Percentiles rank a stretch among this genome's conserved stretches.
These are phyloP conservation scores for Cynara cardunculus DNA, from an alignment of 129 eudicot genomes.

Conservation along the genomic window DNA sequence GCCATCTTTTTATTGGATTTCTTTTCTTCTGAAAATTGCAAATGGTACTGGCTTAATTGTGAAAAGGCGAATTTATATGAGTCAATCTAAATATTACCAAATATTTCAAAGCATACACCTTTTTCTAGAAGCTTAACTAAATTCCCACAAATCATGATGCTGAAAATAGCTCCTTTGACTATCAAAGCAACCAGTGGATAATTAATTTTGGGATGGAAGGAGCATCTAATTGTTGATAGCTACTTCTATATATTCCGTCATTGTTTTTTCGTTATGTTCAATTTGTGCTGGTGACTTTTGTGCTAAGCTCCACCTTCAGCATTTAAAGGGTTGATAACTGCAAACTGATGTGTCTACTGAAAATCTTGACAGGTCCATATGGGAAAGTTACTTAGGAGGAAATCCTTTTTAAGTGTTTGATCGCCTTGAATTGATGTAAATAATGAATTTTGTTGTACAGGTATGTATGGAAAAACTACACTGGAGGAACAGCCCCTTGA, in stretches of 20 bases:
- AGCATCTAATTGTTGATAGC: no score
- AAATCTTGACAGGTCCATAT: no score
- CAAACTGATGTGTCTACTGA: no score
- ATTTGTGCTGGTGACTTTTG: no score
- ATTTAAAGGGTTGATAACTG: no score
- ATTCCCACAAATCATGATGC: not conserved
- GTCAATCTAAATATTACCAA: not conserved
- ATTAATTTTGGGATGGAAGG: no score
- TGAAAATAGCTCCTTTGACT: no score
- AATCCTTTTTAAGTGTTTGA: not conserved
- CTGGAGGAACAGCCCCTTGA: constrained; percentile 94
- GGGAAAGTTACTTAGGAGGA: no score
- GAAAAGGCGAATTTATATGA: not conserved
- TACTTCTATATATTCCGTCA: no score
- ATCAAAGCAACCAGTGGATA: no score
- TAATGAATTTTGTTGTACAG: constrained; percentile 25
- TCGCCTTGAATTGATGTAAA: not conserved
- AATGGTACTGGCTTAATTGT: not conserved
- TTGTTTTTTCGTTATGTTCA: no score
- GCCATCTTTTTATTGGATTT: not conserved
- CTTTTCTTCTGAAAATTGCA: not conserved
- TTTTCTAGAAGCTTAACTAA: not conserved
- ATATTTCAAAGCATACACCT: not conserved
- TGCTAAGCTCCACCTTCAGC: no score
- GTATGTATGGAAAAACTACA: constrained; percentile 77